Percentiles rank a stretch among this genome's conserved stretches.
These are phyloP conservation scores for Dillenia suffruticosa DNA, from an alignment of 164 flowering plant species.

Conservation along the genomic window DNA sequence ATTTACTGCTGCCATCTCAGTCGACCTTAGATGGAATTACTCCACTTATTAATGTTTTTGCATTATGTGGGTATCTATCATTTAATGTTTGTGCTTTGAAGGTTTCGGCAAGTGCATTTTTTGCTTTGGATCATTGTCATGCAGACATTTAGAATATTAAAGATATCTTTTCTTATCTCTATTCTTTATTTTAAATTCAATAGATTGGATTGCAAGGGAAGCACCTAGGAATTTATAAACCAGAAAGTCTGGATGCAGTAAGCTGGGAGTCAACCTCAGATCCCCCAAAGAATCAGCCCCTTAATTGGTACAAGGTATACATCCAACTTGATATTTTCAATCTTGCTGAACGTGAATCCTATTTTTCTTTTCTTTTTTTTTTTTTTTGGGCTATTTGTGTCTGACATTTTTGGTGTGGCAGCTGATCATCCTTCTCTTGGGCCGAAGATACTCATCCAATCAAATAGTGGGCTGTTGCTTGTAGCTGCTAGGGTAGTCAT, in stretches of 20 bases:
- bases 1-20: too few species aligned
- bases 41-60: too few species aligned
- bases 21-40: too few species aligned
- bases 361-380: too few species aligned
- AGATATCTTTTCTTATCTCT: background rate
- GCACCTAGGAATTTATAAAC: slow-evolving; percentile 51
- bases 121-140: too few species aligned
- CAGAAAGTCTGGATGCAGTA: slow-evolving; percentile 36
- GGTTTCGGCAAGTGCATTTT: too few species aligned
- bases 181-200: slow-evolving; percentile 10
- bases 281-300: slow-evolving; percentile 79
- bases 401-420: too few species aligned
- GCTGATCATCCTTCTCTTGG: slow-evolving; percentile 41
- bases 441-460: slow-evolving; percentile 52
- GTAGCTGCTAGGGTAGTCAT: slow-evolving; percentile 74
- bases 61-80: too few species aligned
- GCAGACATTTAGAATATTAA: too few species aligned
- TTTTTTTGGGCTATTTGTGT: too few species aligned
- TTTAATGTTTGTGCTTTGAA: too few species aligned
- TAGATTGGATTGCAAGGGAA: slow-evolving; percentile 93
- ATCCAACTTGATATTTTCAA: background rate
- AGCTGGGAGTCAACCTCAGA: slow-evolving; percentile 58
- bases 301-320: slow-evolving; percentile 96
- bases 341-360: too few species aligned
- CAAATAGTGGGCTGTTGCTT: slow-evolving; percentile 77